These are phyloP conservation scores for Vigna hirtella DNA, from an alignment of 306 rosid species.

Conservation along the genomic window DNA sequence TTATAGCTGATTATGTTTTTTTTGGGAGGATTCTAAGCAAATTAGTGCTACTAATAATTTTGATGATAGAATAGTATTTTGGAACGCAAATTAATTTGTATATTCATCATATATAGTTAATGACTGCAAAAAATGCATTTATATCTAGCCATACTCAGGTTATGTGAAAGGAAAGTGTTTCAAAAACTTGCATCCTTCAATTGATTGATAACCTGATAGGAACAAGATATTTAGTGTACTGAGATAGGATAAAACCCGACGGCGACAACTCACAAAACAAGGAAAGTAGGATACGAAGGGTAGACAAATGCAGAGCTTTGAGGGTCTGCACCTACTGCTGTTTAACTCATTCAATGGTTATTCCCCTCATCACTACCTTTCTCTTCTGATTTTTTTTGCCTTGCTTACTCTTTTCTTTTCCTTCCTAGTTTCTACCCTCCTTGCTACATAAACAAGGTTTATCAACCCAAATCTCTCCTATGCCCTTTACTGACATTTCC, in stretches of 20 bases:
- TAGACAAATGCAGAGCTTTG: neutral
- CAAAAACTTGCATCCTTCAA: neutral
- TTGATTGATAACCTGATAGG: neutral
- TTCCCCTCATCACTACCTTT: neutral
- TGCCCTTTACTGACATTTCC: neutral
- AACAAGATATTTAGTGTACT: neutral
- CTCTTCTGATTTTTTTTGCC: neutral
- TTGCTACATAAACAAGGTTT: neutral
- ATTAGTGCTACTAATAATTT: conserved; percentile 17
- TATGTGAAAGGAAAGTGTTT: neutral
- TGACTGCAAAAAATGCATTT: neutral
- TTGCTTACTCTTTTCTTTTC: neutral
- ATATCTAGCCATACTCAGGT: neutral
- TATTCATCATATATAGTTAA: conserved; percentile 2
- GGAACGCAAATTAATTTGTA: neutral
- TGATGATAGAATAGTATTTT: neutral
- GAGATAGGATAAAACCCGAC: neutral
- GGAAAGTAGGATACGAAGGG: neutral
- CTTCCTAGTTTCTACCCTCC: neutral
- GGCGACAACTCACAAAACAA: neutral
- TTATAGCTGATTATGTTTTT: neutral
- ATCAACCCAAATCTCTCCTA: neutral
- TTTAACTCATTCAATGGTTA: too few species aligned
- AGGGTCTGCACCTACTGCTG: too few species aligned
- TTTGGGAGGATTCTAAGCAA: neutral